Evolutionary conservation across 139 green algal genomes (phyloP).

Genomic region (Ulvella scutata): DNA sequence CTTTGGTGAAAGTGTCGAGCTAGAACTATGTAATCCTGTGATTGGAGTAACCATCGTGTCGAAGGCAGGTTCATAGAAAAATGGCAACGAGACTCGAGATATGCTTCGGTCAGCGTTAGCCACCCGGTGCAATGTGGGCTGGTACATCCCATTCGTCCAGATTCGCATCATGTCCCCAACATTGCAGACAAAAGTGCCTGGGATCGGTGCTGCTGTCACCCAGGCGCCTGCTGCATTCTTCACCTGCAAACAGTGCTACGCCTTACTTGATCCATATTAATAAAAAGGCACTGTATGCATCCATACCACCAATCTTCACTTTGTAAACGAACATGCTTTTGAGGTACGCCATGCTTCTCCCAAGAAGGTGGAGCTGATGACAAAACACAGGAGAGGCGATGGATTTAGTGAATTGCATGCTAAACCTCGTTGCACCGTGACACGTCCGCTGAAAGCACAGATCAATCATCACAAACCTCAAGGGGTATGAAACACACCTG

Average conservation of each 20-base stretch:
- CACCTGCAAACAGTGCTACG: constrained; percentile 22
- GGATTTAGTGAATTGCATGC: too few relatives aligned
- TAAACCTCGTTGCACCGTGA: too few relatives aligned
- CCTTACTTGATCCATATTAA: too few relatives aligned
- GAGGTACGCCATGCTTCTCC: too few relatives aligned
- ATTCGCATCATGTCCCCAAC: constrained; percentile 31
- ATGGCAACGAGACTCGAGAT: constrained; percentile 27
- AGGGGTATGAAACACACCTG: too few relatives aligned
- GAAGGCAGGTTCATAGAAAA: constrained; percentile 50
- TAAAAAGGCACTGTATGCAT: too few relatives aligned
- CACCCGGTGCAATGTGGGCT: constrained; percentile 35
- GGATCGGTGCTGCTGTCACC: constrained; percentile 26
- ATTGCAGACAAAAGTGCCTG: constrained; percentile 38
- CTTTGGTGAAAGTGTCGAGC: background rate
- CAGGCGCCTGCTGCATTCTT: constrained; percentile 32
- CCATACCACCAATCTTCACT: too few relatives aligned
- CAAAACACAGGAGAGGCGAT: too few relatives aligned
- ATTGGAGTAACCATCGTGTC: constrained; percentile 19
- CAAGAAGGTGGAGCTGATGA: too few relatives aligned
- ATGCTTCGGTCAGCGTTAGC: constrained; percentile 15
- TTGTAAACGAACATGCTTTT: too few relatives aligned
- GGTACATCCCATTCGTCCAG: constrained; percentile 29
- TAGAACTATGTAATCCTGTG: constrained; percentile 2
- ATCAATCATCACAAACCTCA: too few relatives aligned
- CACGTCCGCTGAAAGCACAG: too few relatives aligned